These are phyloP conservation scores for Tubosaeta brunneosetosa DNA, from an alignment of 768 basidiomycete genomes.

Conservation along the genomic window DNA sequence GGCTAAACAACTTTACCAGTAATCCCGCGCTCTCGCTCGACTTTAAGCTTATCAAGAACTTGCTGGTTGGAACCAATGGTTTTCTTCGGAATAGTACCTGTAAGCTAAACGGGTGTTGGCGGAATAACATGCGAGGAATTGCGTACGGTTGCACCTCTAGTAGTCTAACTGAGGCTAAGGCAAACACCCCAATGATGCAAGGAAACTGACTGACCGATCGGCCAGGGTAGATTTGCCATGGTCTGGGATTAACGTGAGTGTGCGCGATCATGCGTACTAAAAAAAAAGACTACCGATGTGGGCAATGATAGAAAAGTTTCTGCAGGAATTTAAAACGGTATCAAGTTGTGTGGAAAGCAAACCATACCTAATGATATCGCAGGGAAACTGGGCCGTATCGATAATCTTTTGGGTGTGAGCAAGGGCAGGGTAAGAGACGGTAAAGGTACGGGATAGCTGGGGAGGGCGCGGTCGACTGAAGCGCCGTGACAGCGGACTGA, in stretches of 20 bases:
- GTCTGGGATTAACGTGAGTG: constrained; percentile 41
- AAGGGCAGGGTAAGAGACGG: constrained; percentile 25
- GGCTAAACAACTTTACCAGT: constrained; percentile 51
- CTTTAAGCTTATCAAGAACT: constrained; percentile 90
- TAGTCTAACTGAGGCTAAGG: constrained; percentile 41
- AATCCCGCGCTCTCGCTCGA: constrained; percentile 94
- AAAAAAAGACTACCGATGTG: constrained; percentile 64
- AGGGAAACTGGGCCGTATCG: constrained; percentile 59
- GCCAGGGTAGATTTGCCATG: constrained; percentile 96
- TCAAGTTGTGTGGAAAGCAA: background rate
- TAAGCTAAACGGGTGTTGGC: constrained; percentile 52
- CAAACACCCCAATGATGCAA: background rate
- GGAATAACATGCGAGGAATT: background rate
- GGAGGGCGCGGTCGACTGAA: background rate
- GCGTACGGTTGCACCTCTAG: constrained; percentile 52
- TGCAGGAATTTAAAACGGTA: constrained; percentile 19
- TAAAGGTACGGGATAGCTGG: constrained; percentile 22
- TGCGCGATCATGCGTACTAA: background rate
- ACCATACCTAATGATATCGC: constrained; percentile 62
- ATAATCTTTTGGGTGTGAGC: constrained; percentile 33
- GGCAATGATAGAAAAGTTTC: constrained; percentile 95
- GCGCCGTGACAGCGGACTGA: constrained; percentile 24
- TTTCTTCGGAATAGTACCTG: constrained; percentile 76
- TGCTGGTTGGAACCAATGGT: constrained; percentile 70
- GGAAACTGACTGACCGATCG: constrained; percentile 54